Evolutionary conservation across 352 stramenopile genomes (phyloP).

Genomic region (Pelagophyceae sp.): DNA sequence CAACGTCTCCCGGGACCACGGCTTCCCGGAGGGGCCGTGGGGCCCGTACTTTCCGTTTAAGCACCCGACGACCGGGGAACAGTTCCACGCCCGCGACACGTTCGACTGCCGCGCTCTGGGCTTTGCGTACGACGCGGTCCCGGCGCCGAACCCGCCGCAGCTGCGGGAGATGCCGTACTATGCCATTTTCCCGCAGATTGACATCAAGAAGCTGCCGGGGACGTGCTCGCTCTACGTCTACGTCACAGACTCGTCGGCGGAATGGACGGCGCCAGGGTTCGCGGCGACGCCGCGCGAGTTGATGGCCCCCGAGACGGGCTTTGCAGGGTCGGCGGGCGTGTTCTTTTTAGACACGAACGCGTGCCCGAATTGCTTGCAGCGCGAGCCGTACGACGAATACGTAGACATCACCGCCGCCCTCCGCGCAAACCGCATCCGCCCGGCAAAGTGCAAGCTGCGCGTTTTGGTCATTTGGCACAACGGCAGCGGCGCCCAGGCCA

Average conservation of each 20-base stretch:
- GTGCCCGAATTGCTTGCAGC: conserved; percentile 18
- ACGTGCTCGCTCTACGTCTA: conserved; percentile 21
- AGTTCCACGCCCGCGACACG: background rate
- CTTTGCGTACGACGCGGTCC: conserved; percentile 20
- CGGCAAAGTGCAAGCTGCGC: no score
- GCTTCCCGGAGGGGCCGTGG: background rate
- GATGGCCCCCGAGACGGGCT: background rate
- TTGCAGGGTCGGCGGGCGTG: conserved; percentile 5
- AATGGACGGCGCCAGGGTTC: background rate
- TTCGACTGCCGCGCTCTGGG: conserved; percentile 5
- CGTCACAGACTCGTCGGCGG: background rate
- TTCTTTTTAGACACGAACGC: conserved; percentile 9
- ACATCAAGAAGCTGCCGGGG: conserved; percentile 13
- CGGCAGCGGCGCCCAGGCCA: conserved; percentile 15
- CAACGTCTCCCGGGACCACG: background rate
- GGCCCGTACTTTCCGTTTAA: no score
- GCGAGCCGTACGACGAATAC: background rate
- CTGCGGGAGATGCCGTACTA: conserved; percentile 20
- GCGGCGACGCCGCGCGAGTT: background rate
- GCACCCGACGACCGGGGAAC: background rate
- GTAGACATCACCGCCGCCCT: conserved; percentile 18
- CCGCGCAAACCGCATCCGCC: background rate
- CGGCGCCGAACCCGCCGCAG: conserved; percentile 7
- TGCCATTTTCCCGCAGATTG: conserved; percentile 11
- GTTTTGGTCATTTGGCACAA: no score